Evolutionary conservation across 805 yeast species (phyloP).

Genomic region (Wickerhamomyces rabaulensis): DNA sequence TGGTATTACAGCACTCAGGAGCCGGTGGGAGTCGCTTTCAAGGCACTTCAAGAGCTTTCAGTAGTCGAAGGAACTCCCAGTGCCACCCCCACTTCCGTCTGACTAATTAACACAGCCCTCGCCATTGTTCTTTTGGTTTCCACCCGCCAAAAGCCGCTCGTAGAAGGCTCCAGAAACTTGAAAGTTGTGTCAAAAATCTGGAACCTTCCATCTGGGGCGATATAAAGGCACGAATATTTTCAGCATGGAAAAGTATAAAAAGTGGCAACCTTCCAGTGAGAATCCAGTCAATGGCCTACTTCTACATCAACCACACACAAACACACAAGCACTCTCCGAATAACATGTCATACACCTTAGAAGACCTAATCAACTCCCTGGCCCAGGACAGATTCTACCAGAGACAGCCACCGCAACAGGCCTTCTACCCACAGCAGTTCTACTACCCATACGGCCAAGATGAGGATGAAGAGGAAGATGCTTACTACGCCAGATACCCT

Average conservation of each 20-base stretch:
- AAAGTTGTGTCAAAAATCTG: not conserved
- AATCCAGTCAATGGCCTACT: not conserved
- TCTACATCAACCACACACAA: not conserved
- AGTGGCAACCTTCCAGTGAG: not conserved
- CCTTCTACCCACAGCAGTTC: not conserved
- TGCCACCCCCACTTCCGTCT: too few relatives aligned
- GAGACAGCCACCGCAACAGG: not conserved
- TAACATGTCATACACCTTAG: conserved; percentile 8
- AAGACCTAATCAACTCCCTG: conserved; percentile 19
- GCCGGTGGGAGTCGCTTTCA: too few relatives aligned
- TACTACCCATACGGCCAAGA: conserved; percentile 4
- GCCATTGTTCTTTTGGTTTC: not conserved
- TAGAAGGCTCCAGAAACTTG: not conserved
- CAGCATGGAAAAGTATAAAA: not conserved
- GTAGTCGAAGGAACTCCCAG: too few relatives aligned
- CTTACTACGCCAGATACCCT: conserved; percentile 5
- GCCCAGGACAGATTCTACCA: conserved; percentile 6
- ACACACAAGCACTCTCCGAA: not conserved
- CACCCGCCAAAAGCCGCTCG: not conserved
- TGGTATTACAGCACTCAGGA: too few relatives aligned
- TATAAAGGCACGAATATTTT: not conserved
- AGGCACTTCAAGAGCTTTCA: too few relatives aligned
- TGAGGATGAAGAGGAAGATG: conserved; percentile 8
- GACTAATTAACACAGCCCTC: too few relatives aligned
- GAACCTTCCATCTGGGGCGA: not conserved